Evolutionary conservation across 2,329 filamentous ascomycete genomes (phyloP).

Genomic region (Aspergillus awamori): DNA sequence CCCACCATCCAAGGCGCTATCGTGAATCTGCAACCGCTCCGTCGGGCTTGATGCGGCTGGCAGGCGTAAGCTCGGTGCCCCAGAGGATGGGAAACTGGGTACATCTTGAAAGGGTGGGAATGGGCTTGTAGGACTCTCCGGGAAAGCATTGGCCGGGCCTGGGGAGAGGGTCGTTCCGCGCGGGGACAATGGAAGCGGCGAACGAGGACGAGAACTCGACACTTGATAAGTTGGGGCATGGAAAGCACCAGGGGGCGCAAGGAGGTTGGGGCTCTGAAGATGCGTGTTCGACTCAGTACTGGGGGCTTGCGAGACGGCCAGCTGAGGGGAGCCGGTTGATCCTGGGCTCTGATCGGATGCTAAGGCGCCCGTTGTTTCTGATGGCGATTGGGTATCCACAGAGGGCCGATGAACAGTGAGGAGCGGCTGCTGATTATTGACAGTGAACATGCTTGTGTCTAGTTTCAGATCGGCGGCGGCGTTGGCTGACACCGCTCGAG

Average conservation of each 20-base stretch:
- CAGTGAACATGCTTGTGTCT: conserved; percentile 42
- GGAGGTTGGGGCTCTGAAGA: conserved; percentile 41
- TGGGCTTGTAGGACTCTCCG: conserved; percentile 55
- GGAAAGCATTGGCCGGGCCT: conserved; percentile 13
- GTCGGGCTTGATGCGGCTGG: conserved; percentile 49
- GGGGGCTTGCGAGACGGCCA: conserved; percentile 34
- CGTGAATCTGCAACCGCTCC: conserved; percentile 32
- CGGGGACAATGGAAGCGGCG: conserved; percentile 36
- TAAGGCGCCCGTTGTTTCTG: conserved; percentile 20
- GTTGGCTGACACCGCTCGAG: conserved; percentile 63
- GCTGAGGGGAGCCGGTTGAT: conserved; percentile 39
- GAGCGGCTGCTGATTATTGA: conserved; percentile 26
- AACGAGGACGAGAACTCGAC: conserved; percentile 24
- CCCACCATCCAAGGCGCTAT: conserved; percentile 47
- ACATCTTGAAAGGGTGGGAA: conserved; percentile 72
- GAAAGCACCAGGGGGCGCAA: conserved; percentile 48
- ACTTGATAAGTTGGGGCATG: conserved; percentile 41
- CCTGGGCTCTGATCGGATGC: conserved; percentile 29
- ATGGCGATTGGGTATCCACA: conserved; percentile 23
- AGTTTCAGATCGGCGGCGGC: conserved; percentile 54
- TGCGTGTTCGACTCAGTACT: conserved; percentile 35
- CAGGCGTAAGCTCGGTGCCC: conserved; percentile 60
- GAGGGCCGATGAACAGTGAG: conserved; percentile 47
- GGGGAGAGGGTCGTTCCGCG: conserved; percentile 23
- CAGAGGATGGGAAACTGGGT: conserved; percentile 48